These are phyloP conservation scores for Wallacemonas sp. DNA, from an alignment of 208 protist species.

Conservation along the genomic window DNA sequence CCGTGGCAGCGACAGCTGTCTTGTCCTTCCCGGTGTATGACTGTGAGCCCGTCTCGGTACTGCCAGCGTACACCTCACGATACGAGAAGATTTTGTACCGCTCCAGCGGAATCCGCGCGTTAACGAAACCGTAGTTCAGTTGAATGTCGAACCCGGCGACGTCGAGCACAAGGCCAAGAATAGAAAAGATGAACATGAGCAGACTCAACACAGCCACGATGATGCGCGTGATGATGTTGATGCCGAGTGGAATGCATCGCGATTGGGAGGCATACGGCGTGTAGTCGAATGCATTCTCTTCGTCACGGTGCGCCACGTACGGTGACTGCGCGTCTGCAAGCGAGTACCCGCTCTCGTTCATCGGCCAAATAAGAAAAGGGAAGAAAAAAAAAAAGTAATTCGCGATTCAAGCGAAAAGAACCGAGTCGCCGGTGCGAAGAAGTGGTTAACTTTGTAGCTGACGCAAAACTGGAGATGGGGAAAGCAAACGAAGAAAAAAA, in stretches of 20 bases:
- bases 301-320: background rate
- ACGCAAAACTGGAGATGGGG: no score
- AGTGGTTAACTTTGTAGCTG: no score
- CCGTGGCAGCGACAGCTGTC: background rate
- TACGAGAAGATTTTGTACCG: background rate
- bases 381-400: conserved; percentile 6
- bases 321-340: background rate
- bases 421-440: no score
- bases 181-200: background rate
- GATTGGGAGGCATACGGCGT: background rate
- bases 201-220: background rate
- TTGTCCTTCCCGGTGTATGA: conserved; percentile 1
- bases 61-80: background rate
- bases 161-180: background rate
- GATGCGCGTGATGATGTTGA: background rate
- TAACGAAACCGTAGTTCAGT: background rate
- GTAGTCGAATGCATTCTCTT: background rate
- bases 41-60: background rate
- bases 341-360: background rate
- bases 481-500: no score
- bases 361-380: background rate
- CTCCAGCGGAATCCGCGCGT: background rate
- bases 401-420: no score
- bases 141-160: background rate
- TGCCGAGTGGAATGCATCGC: background rate